Evolutionary conservation across 495 filamentous ascomycete species (phyloP), one percentile per base, ranked within the genome.

Genomic region (Penicillium taxi): DNA sequence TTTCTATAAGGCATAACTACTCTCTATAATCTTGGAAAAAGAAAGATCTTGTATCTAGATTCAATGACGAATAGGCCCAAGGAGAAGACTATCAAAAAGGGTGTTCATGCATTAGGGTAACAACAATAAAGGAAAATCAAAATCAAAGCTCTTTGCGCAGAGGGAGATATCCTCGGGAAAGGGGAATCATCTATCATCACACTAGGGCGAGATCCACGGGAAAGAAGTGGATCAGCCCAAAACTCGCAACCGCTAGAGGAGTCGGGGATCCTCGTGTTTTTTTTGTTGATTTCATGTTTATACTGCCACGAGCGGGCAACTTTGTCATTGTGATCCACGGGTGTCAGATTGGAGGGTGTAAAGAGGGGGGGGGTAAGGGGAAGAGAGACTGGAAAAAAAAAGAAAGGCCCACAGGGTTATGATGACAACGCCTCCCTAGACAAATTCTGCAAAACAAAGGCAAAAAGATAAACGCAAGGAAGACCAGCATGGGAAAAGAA

Each of bases 401-500:
- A 58, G 44, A 55, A 61, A 66, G 61, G 55, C 61, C 64, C 64
- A 60, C 57, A 59, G 56, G 58, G 61, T 66, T 60, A 66, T 68
- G 51, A 55, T 55, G 61, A 66, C 61, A 68, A 68, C 64, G 64
- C 64, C 64, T 68, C 63, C 64, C 64, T 66, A 66, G 64, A 66
- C 62, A 64, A 66, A 63, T 59, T 66, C 62, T 61, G 64, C 59
- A 63, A 67, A 66, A 63, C 53, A 59, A 64, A 53, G 44, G 44
- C 43, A 43, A 47, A 44, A 42, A 44, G 32, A 47, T 42, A 53
- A 56, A 53, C 39, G 47, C 53, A 68, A 62, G 63, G 50, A 63
- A 57, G 57, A 65, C 59, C 61, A 67, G 64, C 54, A 44, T 50
- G 39, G 48, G 27, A 33, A 32, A 42, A 39, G 35, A 30, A 26